phyloP scores from a whole-genome alignment of 2,329 filamentous ascomycete species.

The Fusarium odoratissimum region DNA sequence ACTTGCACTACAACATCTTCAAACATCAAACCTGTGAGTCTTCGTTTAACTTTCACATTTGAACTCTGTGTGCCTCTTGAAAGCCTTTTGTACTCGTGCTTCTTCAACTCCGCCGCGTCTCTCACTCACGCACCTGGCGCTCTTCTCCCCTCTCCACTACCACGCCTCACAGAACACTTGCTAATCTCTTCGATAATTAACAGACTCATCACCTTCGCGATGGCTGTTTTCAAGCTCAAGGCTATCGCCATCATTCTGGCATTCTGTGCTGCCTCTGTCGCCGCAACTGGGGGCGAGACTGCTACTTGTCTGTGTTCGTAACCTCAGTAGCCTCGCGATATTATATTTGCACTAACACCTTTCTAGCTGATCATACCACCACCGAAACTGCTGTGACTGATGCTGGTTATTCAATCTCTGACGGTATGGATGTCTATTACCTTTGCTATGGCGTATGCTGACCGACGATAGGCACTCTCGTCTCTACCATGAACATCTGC shows the following conservation, averaged over 20 bases:
- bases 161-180: not conserved
- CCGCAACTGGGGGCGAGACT: conserved; percentile 26
- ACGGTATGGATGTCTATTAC: conserved; percentile 43
- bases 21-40: conserved; percentile 30
- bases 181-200: conserved; percentile 1
- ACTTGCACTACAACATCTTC: conserved; percentile 7
- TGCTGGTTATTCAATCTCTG: conserved; percentile 48
- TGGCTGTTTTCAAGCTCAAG: conserved; percentile 48
- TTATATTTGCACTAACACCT: conserved; percentile 1
- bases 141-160: not conserved
- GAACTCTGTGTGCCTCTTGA: not conserved
- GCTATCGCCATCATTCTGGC: conserved; percentile 39
- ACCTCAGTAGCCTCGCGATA: not conserved
- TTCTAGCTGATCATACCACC: conserved; percentile 44
- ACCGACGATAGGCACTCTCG: conserved; percentile 43
- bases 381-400: conserved; percentile 48
- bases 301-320: conserved; percentile 36
- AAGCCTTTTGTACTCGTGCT: not conserved
- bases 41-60: not conserved
- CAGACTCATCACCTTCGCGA: conserved; percentile 36
- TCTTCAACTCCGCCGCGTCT: not conserved
- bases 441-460: not conserved
- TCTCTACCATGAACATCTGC: conserved; percentile 54
- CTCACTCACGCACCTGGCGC: not conserved
- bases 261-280: conserved; percentile 37